Evolutionary conservation across 805 yeast species (phyloP).

Genomic region (Zygosaccharomyces bisporus): DNA sequence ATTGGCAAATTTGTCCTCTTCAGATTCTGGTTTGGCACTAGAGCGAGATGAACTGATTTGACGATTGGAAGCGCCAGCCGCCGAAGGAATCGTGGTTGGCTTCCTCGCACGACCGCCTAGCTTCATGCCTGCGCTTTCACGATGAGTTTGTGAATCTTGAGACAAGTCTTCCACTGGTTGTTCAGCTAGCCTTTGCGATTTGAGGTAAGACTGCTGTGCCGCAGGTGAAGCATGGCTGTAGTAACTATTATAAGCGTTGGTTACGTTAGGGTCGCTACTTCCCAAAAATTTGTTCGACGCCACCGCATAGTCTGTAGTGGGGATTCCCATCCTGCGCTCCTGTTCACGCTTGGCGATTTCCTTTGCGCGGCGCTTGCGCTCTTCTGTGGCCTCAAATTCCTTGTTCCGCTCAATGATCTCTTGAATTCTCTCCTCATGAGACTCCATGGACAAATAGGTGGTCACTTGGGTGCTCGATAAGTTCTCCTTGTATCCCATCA

Average conservation of each 20-base stretch:
- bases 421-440: slow-evolving; percentile 97
- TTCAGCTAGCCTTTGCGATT: slow-evolving; percentile 15
- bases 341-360: slow-evolving; percentile 77
- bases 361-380: slow-evolving; percentile 91
- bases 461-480: slow-evolving; percentile 75
- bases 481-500: slow-evolving; percentile 86
- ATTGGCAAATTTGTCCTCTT: slow-evolving; percentile 42
- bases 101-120: slow-evolving; percentile 20
- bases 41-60: slow-evolving; percentile 11
- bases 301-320: slow-evolving; percentile 29
- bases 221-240: slow-evolving; percentile 38
- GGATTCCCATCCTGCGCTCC: slow-evolving; percentile 34
- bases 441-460: slow-evolving; percentile 93
- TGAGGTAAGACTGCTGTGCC: slow-evolving; percentile 36
- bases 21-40: slow-evolving; percentile 15
- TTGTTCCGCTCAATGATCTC: slow-evolving; percentile 96
- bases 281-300: slow-evolving; percentile 26
- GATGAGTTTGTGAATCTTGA: slow-evolving; percentile 8
- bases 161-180: slow-evolving; percentile 11
- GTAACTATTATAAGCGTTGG: slow-evolving; percentile 39
- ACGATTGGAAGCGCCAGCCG: slow-evolving; percentile 10
- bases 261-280: slow-evolving; percentile 33
- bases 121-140: slow-evolving; percentile 30
- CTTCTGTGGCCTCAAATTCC: slow-evolving; percentile 95
- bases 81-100: slow-evolving; percentile 21